Conservation (phyloP, 768 basidiomycete genomes). For the Xerocomellus intermedius region DNA sequence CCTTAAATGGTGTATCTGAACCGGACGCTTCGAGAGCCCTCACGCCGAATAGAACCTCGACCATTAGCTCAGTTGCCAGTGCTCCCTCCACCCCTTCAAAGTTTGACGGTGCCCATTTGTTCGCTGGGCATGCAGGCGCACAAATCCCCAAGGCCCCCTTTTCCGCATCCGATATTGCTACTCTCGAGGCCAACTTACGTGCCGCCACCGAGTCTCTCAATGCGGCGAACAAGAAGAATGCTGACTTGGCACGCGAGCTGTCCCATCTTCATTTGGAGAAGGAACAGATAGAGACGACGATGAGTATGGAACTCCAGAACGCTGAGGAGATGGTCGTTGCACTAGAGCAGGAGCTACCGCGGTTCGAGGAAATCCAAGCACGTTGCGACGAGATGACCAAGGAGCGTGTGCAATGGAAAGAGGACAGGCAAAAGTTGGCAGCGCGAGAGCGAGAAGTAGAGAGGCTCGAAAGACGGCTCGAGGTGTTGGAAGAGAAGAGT, state of each 20-base stretch:
- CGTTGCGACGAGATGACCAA: conserved; percentile 47
- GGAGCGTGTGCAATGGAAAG: conserved; percentile 52
- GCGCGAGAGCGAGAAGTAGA: conserved; percentile 37
- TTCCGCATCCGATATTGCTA: conserved; percentile 43
- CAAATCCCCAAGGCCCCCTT: conserved; percentile 49
- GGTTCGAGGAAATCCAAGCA: conserved; percentile 46
- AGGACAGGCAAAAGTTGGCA: conserved; percentile 42
- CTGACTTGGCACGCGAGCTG: conserved; percentile 59
- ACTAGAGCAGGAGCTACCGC: conserved; percentile 54
- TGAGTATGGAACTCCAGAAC: conserved; percentile 63
- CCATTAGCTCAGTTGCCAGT: conserved; percentile 50
- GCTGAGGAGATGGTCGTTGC: conserved; percentile 64
- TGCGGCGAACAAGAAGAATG: conserved; percentile 59
- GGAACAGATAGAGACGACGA: conserved; percentile 61
- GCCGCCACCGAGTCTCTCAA: conserved; percentile 58
- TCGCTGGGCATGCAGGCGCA: conserved; percentile 76
- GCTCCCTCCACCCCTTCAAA: conserved; percentile 47
- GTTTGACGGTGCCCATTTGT: conserved; percentile 83
- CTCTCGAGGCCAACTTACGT: conserved; percentile 65
- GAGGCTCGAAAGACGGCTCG: conserved; percentile 42
- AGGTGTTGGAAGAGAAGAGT: conserved; percentile 42
- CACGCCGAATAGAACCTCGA: conserved; percentile 50
- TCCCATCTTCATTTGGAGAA: conserved; percentile 65
- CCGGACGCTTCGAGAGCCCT: conserved; percentile 48
- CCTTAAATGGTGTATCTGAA: conserved; percentile 33